phyloP scores from a whole-genome alignment of 116 monocot species.

The Trichopus zeylanicus region DNA sequence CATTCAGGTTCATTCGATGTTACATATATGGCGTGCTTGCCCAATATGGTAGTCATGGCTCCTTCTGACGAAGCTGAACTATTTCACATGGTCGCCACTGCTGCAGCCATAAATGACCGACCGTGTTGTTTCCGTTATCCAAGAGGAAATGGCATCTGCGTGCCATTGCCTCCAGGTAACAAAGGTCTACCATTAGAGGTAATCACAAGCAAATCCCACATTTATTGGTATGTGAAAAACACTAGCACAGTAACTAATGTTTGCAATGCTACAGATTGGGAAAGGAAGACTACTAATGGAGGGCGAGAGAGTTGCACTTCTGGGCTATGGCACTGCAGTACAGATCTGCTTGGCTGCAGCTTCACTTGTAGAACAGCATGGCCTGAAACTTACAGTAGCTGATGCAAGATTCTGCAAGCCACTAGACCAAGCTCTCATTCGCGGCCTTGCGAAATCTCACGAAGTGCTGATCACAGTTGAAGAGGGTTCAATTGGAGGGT shows the following conservation, averaged over 20 bases:
- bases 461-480: constrained; percentile 62
- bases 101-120: constrained; percentile 70
- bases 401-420: constrained; percentile 78
- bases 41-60: constrained; percentile 98
- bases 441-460: constrained; percentile 38
- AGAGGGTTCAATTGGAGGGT: constrained; percentile 71
- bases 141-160: constrained; percentile 78
- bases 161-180: constrained; percentile 65
- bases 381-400: constrained; percentile 30
- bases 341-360: too few species aligned
- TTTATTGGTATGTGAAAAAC: too few species aligned
- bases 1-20: constrained; percentile 93
- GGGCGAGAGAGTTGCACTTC: too few species aligned
- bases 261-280: too few species aligned
- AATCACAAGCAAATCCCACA: constrained; percentile 2
- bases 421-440: constrained; percentile 43
- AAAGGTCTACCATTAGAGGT: constrained; percentile 94
- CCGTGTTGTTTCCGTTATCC: constrained; percentile 94
- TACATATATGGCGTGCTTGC: constrained; percentile 91
- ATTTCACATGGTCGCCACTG: constrained; percentile 97
- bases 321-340: too few species aligned
- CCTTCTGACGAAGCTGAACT: constrained; percentile 91
- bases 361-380: too few species aligned
- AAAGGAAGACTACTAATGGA: too few species aligned
- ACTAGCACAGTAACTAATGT: too few species aligned